Evolutionary conservation across 805 yeast genomes (phyloP).

Genomic region (Myxozyma monticola): DNA sequence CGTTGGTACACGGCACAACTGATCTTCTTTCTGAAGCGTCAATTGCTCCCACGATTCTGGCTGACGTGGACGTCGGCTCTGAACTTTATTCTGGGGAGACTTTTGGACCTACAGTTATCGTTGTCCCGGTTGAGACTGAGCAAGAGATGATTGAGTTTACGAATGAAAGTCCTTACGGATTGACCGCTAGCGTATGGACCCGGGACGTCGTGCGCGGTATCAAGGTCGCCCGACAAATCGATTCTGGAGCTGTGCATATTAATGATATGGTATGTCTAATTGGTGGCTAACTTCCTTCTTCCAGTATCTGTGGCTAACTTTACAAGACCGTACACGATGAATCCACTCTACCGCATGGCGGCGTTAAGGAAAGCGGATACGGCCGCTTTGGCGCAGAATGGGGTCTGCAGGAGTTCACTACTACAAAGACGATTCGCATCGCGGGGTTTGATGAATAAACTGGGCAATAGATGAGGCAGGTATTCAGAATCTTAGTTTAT

Average conservation of each 20-base stretch:
- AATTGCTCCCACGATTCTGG: slow-evolving; percentile 75
- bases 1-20: slow-evolving; percentile 44
- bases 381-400: slow-evolving; percentile 79
- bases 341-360: slow-evolving; percentile 73
- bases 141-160: slow-evolving; percentile 76
- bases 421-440: slow-evolving; percentile 54
- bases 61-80: slow-evolving; percentile 68
- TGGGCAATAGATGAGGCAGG: no score
- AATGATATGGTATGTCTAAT: slow-evolving; percentile 43
- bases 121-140: slow-evolving; percentile 66
- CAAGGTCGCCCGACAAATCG: slow-evolving; percentile 62
- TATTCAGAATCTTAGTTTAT: no score
- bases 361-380: slow-evolving; percentile 74
- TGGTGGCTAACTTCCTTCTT: neutral
- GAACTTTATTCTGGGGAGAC: slow-evolving; percentile 77
- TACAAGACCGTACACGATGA: slow-evolving; percentile 35
- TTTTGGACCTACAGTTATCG: slow-evolving; percentile 84
- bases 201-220: slow-evolving; percentile 64
- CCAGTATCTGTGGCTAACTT: neutral
- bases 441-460: slow-evolving; percentile 16
- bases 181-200: slow-evolving; percentile 88
- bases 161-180: slow-evolving; percentile 76
- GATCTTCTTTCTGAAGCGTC: slow-evolving; percentile 58
- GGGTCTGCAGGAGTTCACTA: slow-evolving; percentile 72
- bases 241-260: slow-evolving; percentile 82